These are phyloP conservation scores for Globisporangium orthogonon DNA, from an alignment of 352 stramenopile species.

Conservation along the genomic window DNA sequence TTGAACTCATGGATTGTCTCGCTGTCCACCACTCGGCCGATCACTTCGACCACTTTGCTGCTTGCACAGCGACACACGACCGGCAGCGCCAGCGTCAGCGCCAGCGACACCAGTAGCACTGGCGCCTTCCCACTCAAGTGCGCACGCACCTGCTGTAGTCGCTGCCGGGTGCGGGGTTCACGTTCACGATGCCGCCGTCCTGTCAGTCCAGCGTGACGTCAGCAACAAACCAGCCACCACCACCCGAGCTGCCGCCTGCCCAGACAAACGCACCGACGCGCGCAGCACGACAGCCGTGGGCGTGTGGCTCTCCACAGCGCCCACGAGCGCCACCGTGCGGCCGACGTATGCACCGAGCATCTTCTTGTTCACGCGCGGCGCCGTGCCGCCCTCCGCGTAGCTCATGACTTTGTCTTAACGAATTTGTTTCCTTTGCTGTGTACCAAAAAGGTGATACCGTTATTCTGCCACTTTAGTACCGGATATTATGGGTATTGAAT, in stretches of 20 bases:
- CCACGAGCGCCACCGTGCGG: conserved; percentile 70
- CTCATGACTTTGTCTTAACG: conserved; percentile 24
- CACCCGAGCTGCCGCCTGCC: background rate
- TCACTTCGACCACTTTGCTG: conserved; percentile 83
- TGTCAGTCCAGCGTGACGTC: conserved; percentile 5
- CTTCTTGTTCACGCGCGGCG: conserved; percentile 82
- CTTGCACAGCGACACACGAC: background rate
- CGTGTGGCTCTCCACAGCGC: conserved; percentile 65
- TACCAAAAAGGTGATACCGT: too few species aligned
- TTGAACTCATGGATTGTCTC: conserved; percentile 84
- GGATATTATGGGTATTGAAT: too few species aligned
- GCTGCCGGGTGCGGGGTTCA: conserved; percentile 59
- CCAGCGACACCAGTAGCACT: too few species aligned
- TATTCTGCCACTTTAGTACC: too few species aligned
- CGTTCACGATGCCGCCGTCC: conserved; percentile 76
- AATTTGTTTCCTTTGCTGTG: too few species aligned
- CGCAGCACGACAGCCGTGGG: conserved; percentile 65
- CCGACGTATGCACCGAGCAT: conserved; percentile 52
- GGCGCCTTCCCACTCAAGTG: background rate
- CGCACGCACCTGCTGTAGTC: conserved; percentile 59
- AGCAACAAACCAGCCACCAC: background rate
- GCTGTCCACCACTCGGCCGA: conserved; percentile 61
- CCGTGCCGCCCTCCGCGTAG: conserved; percentile 53
- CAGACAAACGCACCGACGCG: conserved; percentile 43
- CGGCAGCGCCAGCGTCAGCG: background rate